These are phyloP conservation scores for Chrysoporthe puriensis DNA, from an alignment of 2,329 filamentous ascomycete species.

Conservation along the genomic window DNA sequence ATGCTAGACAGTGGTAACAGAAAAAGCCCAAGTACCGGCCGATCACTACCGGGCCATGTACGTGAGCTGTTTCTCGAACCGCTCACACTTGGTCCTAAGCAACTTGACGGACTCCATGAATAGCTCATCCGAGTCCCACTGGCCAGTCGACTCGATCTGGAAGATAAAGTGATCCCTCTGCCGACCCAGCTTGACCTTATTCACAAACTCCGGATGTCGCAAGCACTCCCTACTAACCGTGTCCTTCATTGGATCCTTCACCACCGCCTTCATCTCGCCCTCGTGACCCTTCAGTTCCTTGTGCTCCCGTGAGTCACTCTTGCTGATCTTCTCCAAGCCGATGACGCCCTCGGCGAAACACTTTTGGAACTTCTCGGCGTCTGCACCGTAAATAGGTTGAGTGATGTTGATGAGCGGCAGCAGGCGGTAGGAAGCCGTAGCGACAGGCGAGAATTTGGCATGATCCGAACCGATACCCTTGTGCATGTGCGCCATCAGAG, in stretches of 20 bases:
- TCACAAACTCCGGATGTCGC: constrained; percentile 89
- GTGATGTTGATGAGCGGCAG: constrained; percentile 86
- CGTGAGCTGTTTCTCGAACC: constrained; percentile 71
- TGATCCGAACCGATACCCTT: constrained; percentile 95
- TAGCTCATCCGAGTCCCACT: constrained; percentile 91
- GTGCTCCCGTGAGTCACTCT: constrained; percentile 63
- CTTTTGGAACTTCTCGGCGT: constrained; percentile 85
- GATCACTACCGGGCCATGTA: constrained; percentile 59
- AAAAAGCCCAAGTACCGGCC: constrained; percentile 9
- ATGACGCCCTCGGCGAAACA: constrained; percentile 94
- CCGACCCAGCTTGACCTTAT: constrained; percentile 91
- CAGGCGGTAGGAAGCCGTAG: constrained; percentile 90
- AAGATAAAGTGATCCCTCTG: constrained; percentile 97
- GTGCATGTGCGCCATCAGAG: constrained; percentile 88
- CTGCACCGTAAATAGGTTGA: constrained; percentile 79
- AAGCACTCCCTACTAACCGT: constrained; percentile 93
- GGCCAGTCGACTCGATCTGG: constrained; percentile 90
- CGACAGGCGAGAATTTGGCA: constrained; percentile 95
- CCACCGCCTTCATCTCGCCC: constrained; percentile 85
- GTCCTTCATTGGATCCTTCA: constrained; percentile 86
- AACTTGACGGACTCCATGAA: constrained; percentile 88
- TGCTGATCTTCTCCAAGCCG: constrained; percentile 72
- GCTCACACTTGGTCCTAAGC: constrained; percentile 81
- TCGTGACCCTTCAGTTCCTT: constrained; percentile 73
- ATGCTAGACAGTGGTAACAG: constrained; percentile 25